Evolutionary conservation across 2,329 filamentous ascomycete species (phyloP).

Genomic region (Dothistroma septosporum): DNA sequence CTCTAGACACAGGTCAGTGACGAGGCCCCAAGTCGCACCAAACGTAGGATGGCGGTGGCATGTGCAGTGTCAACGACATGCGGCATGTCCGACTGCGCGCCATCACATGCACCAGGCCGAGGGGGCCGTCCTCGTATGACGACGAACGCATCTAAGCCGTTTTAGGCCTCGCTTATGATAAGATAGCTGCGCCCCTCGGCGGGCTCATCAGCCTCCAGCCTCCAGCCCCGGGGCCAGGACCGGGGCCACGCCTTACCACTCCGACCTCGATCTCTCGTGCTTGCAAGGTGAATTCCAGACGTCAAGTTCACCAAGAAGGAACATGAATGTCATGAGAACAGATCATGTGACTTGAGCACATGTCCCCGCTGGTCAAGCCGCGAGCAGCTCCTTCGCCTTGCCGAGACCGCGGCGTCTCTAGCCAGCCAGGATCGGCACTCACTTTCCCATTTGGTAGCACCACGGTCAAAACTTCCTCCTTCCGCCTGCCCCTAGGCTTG

Average conservation of each 20-base stretch:
- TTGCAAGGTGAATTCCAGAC: background rate
- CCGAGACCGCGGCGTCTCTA: background rate
- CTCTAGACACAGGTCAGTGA: background rate
- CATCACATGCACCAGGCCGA: background rate
- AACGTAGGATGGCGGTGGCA: background rate
- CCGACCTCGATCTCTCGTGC: background rate
- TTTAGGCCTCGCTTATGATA: background rate
- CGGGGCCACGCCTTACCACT: background rate
- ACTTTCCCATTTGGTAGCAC: background rate
- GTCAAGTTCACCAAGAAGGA: too few relatives aligned
- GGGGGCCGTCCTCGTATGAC: background rate
- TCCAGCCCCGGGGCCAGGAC: too few relatives aligned
- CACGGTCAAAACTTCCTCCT: background rate
- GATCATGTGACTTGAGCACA: too few relatives aligned
- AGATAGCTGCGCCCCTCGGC: background rate
- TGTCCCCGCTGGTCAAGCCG: background rate
- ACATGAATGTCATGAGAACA: too few relatives aligned
- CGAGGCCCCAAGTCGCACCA: background rate
- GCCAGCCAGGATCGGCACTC: background rate
- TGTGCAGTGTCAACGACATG: background rate
- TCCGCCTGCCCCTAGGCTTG: background rate
- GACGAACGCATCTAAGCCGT: background rate
- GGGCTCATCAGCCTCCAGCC: too few relatives aligned
- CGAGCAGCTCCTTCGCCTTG: too few relatives aligned
- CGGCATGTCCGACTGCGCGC: background rate